phyloP scores from a whole-genome alignment of 257 asterid species.

The Forsythia suspensa region DNA sequence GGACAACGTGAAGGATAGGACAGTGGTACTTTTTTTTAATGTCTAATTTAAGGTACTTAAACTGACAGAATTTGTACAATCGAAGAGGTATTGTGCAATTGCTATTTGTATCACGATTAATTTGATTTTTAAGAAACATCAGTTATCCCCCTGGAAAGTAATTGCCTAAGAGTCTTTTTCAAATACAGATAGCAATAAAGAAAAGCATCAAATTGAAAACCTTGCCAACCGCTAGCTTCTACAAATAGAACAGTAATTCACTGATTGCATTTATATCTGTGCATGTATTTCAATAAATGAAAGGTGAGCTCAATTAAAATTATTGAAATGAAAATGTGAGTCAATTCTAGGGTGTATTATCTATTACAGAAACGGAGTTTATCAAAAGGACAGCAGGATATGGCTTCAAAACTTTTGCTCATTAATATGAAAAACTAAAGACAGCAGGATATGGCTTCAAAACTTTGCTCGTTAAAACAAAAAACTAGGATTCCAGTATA shows the following conservation, averaged over 20 bases:
- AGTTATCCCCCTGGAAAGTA: background rate
- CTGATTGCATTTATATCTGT: background rate
- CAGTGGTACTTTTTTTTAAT: background rate
- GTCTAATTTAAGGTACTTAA: background rate
- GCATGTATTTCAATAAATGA: background rate
- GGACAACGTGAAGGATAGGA: background rate
- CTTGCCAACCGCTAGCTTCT: background rate
- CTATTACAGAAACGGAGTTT: background rate
- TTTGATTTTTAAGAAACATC: background rate
- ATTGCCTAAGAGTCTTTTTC: background rate
- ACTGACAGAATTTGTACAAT: background rate
- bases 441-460: background rate
- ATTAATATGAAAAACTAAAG: background rate
- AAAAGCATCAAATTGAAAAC: background rate
- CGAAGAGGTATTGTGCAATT: background rate
- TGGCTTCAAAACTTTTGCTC: background rate
- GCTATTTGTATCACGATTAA: background rate
- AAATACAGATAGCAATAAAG: background rate
- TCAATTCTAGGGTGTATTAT: background rate
- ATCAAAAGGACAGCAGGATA: background rate
- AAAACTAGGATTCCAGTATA: background rate
- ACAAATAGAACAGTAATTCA: background rate
- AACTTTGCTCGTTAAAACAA: background rate
- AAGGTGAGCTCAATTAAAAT: background rate
- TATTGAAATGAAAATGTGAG: background rate